Percentiles rank a stretch among this genome's conserved stretches.
These are phyloP conservation scores for Eruca vesicaria DNA, from an alignment of 441 rosid species.

Conservation along the genomic window DNA sequence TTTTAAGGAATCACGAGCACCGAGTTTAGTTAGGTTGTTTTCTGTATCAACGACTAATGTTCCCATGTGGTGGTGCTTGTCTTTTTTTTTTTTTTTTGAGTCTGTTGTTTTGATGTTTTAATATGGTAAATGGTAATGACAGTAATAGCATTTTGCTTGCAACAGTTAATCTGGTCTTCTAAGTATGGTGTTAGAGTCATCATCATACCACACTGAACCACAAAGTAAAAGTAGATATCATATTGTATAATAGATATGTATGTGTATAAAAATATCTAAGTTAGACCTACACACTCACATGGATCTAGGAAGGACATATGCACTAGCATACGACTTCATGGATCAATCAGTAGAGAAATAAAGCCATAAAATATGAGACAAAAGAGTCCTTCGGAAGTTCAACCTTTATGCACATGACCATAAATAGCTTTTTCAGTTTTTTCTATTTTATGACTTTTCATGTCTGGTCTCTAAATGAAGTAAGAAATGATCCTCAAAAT, in stretches of 20 bases:
- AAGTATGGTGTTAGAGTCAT: background rate
- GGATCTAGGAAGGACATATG: conserved; percentile 26
- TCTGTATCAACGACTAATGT: background rate
- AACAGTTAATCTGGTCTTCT: background rate
- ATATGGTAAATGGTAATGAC: background rate
- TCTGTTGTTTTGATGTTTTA: background rate
- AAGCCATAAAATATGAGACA: conserved; percentile 21
- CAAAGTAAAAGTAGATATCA: background rate
- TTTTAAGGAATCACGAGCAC: conserved; percentile 1
- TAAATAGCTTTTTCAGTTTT: background rate
- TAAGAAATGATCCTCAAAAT: background rate
- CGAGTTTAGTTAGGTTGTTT: background rate
- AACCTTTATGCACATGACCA: conserved; percentile 23
- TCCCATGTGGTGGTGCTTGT: background rate
- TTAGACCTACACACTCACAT: conserved; percentile 4
- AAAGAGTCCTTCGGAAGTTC: conserved; percentile 35
- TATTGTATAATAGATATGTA: background rate
- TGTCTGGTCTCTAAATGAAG: background rate
- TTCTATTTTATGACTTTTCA: background rate
- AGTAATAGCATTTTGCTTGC: background rate
- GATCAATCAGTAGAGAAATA: conserved; percentile 6
- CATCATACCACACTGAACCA: background rate
- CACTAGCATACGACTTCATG: conserved; percentile 19
- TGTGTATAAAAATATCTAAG: background rate
- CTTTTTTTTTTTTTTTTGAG: background rate